Percentiles rank a stretch among this genome's conserved stretches.
Evolutionary conservation across 352 stramenopile species (phyloP).

Genomic region (Phytophthora citricola): DNA sequence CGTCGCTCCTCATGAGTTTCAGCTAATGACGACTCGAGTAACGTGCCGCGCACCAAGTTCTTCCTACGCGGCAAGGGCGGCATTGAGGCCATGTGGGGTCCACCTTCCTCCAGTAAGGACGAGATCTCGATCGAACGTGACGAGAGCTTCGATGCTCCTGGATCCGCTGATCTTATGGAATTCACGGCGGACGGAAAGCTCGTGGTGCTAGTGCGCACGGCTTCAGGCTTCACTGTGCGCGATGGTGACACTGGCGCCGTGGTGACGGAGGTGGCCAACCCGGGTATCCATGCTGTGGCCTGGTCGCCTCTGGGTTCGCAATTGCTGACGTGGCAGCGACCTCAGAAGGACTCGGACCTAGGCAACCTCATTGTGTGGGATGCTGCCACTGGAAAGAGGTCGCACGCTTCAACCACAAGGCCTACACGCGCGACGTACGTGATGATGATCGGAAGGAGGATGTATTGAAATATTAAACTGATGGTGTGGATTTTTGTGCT

Average conservation of each 20-base stretch:
- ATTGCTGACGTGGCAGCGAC: constrained; percentile 90
- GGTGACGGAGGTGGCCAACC: constrained; percentile 67
- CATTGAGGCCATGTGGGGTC: constrained; percentile 82
- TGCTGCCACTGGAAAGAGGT: constrained; percentile 58
- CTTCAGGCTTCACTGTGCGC: constrained; percentile 71
- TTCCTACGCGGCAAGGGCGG: constrained; percentile 82
- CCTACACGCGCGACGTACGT: constrained; percentile 80
- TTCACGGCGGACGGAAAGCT: constrained; percentile 75
- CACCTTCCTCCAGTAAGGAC: constrained; percentile 60
- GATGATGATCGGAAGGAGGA: neutral
- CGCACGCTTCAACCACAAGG: constrained; percentile 88
- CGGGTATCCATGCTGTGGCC: constrained; percentile 76
- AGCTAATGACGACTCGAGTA: constrained; percentile 21
- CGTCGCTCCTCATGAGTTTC: neutral
- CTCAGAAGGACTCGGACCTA: constrained; percentile 68
- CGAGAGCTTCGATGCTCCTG: constrained; percentile 50
- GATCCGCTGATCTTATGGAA: constrained; percentile 70
- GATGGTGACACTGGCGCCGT: constrained; percentile 71
- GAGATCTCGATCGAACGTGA: constrained; percentile 58
- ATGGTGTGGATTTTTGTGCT: constrained; percentile 1
- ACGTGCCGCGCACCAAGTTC: constrained; percentile 74
- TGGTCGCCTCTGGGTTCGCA: constrained; percentile 87
- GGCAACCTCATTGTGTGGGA: constrained; percentile 91
- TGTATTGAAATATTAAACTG: neutral
- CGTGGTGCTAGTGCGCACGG: constrained; percentile 66